Base-by-base conservation (phyloP, 345 rosid genomes). In the Salix suchowensis region DNA sequence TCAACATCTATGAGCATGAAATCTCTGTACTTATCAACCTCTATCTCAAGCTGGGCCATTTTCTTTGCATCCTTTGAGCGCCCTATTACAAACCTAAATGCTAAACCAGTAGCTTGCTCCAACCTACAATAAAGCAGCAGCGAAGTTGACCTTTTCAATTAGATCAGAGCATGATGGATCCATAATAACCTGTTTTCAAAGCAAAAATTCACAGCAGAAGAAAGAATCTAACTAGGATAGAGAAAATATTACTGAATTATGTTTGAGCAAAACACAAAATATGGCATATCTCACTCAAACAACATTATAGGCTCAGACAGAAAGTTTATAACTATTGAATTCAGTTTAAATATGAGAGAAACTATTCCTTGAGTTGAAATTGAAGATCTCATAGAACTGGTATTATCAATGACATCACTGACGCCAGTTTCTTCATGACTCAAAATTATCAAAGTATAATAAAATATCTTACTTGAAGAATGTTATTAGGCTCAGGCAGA, bases 31-130 rank as follows among this genome's bases (percentile, higher is more conserved):
- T 85, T 82, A 34, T 84, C 84, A 1, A 91, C 86, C 85, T 93
- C 97, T 61, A 84, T 78, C 72, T 86, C 79, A 61, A 93, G 94
- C 79, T 72, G 78, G 52, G 87, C 80, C 97, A 91, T 93, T 86
- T 89, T 91, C 74, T 77, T 81, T 23, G 71, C 77, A 85, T 89
- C 88, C 70, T 88, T 93, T 4, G 97, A 83, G 74, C 84, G 77
- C 74, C 97, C 98, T 76, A 90, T 91, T 6, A 93, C 91, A 55
- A 91, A 93, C 75, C 97, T 88, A 80, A 88, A 91, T 58, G 93
- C 91, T 70, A 93, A 82, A 68, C 94, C 97, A 30, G 98, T 93
- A 50, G 97, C 92, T 78, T 93, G 94, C 87, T 93, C 98, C 87
- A 93, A 83, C 82, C 97, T 93, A 68, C 54, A 62, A 44, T 50